Base-by-base conservation (phyloP, 805 yeast species). In the Teunomyces aglyptinius region DNA sequence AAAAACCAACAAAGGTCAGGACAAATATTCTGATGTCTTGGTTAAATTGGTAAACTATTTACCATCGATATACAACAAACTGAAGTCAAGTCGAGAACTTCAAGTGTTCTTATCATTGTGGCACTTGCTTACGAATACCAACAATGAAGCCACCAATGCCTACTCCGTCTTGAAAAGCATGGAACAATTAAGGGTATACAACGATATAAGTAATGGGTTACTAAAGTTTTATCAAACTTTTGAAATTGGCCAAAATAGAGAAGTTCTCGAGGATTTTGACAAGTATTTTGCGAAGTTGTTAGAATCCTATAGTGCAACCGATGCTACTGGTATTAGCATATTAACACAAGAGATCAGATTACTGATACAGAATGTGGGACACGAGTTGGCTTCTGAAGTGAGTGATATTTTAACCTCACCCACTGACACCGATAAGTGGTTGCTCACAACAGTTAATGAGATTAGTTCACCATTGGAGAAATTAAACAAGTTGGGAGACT, bases 101-200 rank as follows among this genome's bases (percentile, higher is more conserved):
- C 46, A 49, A 1, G 50, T 54, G 1, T 67, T 65, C 43, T 48
- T 68, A 41, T 48, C 50, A 13, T 38, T 67, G 3, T 66, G 70
- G 67, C 57, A 59, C 44, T 42, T 53, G 2, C 52, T 66, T 12
- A 49, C 64, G 15, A 44, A 32, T 12, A 32, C 51, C 39, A 42
- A 50, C 44, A 36, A 47, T 32, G 45, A 56, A 45, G 26, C 45
- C 27, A 26, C 48, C 38, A 46, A 55, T 49, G 46, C 67, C 6
- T 55, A 60, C 22, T 57, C 60, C 11, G 47, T 59, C 5, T 70
- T 61, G 48, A 55, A 55, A 27, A 59, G 52, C 26, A 53, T 60
- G 36, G 55, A 59, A 38, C 64, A 58, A 35, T 34, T 59, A 18
- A 53, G 55, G 6, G 63, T 57, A 4, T 70, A 65, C 50, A 56